These are phyloP conservation scores for Populus ilicifolia DNA, from an alignment of 345 rosid species.

Conservation along the genomic window DNA sequence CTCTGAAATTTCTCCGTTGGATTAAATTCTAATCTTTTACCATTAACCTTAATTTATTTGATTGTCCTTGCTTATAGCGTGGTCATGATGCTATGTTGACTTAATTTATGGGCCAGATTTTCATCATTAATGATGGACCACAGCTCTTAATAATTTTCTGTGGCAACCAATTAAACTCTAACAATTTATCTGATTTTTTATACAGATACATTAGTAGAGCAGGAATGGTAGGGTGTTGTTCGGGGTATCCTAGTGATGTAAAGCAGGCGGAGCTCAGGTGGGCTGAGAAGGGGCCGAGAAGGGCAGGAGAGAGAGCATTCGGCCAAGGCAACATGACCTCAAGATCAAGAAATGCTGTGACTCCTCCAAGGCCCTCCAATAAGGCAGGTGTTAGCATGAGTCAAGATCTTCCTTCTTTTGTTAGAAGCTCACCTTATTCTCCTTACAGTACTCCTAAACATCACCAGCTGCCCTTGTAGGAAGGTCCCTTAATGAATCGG, in stretches of 20 bases:
- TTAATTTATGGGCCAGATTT: neutral
- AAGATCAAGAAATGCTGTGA: slow-evolving; percentile 27
- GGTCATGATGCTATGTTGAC: no score
- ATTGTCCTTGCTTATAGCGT: no score
- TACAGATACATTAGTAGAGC: slow-evolving; percentile 58
- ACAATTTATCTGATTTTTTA: neutral
- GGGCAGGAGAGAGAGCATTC: slow-evolving; percentile 30
- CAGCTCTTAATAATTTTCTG: neutral
- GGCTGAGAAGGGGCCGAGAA: slow-evolving; percentile 68
- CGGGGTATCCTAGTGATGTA: slow-evolving; percentile 30
- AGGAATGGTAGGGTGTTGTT: slow-evolving; percentile 43
- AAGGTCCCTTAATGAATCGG: neutral
- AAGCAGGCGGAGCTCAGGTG: slow-evolving; percentile 59
- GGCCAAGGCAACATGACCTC: slow-evolving; percentile 25
- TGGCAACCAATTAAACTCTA: neutral
- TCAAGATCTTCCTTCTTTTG: slow-evolving; percentile 28
- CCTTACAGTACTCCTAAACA: slow-evolving; percentile 26
- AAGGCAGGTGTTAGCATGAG: neutral
- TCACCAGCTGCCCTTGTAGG: slow-evolving; percentile 34
- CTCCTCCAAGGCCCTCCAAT: slow-evolving; percentile 18
- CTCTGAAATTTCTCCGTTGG: no score
- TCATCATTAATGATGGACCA: neutral
- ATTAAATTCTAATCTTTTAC: no score
- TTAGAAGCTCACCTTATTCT: slow-evolving; percentile 24
- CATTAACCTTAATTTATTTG: no score